Conservation (phyloP, 2,329 filamentous ascomycete species). For the Dissoconium aciculare region DNA sequence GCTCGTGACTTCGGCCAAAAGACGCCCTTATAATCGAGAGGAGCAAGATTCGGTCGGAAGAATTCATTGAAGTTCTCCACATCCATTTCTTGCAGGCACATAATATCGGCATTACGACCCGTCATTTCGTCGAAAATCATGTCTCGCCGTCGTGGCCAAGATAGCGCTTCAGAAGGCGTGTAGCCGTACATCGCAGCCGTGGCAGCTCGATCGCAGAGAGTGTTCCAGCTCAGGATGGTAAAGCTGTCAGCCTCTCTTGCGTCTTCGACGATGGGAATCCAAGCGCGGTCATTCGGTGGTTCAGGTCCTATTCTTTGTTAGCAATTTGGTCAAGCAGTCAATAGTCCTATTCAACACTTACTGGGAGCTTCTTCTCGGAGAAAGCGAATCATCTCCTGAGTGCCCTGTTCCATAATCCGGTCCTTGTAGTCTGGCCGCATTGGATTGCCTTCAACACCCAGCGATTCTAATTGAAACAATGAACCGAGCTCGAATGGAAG, state of each 20-base stretch:
- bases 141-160: constrained; percentile 75
- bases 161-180: constrained; percentile 63
- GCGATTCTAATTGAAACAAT: constrained; percentile 70
- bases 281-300: constrained; percentile 60
- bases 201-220: constrained; percentile 84
- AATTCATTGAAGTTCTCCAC: constrained; percentile 83
- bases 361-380: constrained; percentile 74
- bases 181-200: constrained; percentile 79
- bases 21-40: constrained; percentile 82
- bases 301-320: constrained; percentile 46
- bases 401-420: constrained; percentile 75
- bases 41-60: constrained; percentile 73
- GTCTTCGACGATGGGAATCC: constrained; percentile 55
- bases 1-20: constrained; percentile 84
- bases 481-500: constrained; percentile 80
- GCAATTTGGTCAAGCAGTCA: too few species aligned
- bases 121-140: constrained; percentile 72
- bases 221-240: constrained; percentile 86
- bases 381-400: constrained; percentile 65
- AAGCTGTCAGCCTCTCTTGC: constrained; percentile 46
- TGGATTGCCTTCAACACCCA: constrained; percentile 87
- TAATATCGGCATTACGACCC: constrained; percentile 67
- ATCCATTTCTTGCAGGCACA: constrained; percentile 89
- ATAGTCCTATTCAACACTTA: constrained; percentile 42
- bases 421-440: constrained; percentile 58